Evolutionary conservation across 2,329 filamentous ascomycete genomes (phyloP).

Genomic region (Hypoxylon sp.): DNA sequence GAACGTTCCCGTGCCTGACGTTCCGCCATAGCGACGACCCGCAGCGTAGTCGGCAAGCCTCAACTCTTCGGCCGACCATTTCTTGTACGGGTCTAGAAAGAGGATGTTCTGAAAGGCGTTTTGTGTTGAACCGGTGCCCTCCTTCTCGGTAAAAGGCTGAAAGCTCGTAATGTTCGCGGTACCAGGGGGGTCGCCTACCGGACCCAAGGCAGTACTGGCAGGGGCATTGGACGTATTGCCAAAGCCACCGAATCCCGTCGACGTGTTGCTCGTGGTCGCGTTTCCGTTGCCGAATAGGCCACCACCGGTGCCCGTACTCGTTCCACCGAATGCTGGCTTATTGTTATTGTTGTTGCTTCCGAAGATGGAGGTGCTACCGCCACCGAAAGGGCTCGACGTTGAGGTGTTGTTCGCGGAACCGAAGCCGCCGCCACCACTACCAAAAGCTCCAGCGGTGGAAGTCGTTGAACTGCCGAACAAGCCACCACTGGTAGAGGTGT

Average conservation of each 20-base stretch:
- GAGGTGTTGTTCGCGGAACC: conserved; percentile 49
- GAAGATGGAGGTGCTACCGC: conserved; percentile 42
- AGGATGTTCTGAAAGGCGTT: conserved; percentile 81
- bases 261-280: conserved; percentile 32
- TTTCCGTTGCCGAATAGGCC: conserved; percentile 58
- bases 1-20: conserved; percentile 84
- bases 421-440: conserved; percentile 45
- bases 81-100: conserved; percentile 82
- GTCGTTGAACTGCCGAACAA: conserved; percentile 58
- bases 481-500: conserved; percentile 52
- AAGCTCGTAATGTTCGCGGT: conserved; percentile 73
- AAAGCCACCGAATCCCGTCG: conserved; percentile 46
- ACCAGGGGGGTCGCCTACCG: conserved; percentile 68
- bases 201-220: conserved; percentile 56
- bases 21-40: conserved; percentile 83
- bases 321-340: conserved; percentile 61
- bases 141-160: conserved; percentile 75
- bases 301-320: conserved; percentile 52
- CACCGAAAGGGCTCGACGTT: conserved; percentile 50
- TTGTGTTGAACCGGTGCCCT: conserved; percentile 60
- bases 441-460: conserved; percentile 46
- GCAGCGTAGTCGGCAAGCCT: conserved; percentile 87
- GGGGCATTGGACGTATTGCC: conserved; percentile 54
- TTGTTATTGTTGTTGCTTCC: conserved; percentile 39
- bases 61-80: conserved; percentile 88